A percentile compares a stretch with the other conserved stretches of the same genome.
These are phyloP conservation scores for Perkinsela sp. DNA, from an alignment of 208 protist genomes.

Conservation along the genomic window DNA sequence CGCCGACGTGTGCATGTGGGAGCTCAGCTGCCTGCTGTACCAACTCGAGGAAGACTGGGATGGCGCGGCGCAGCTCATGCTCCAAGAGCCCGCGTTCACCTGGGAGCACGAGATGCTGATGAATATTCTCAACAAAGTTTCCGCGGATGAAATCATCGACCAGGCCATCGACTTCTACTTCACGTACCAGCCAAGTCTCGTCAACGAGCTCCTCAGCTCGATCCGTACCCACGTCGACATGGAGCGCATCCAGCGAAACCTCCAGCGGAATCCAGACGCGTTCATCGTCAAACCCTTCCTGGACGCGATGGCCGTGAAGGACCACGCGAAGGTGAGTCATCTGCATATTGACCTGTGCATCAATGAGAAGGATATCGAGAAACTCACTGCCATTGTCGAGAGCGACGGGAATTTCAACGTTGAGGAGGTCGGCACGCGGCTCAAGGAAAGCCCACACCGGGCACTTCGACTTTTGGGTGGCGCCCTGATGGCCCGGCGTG, in stretches of 20 bases:
- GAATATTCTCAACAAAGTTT: constrained; percentile 74
- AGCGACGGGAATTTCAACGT: constrained; percentile 85
- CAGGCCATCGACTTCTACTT: constrained; percentile 89
- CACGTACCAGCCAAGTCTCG: constrained; percentile 43
- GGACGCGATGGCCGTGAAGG: constrained; percentile 65
- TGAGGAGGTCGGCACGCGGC: constrained; percentile 68
- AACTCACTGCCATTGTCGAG: constrained; percentile 78
- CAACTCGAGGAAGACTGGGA: constrained; percentile 94
- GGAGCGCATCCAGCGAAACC: constrained; percentile 73
- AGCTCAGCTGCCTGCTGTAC: constrained; percentile 78
- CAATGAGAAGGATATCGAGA: constrained; percentile 91
- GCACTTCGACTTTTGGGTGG: constrained; percentile 90
- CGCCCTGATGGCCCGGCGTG: neutral
- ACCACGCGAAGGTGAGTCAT: constrained; percentile 83
- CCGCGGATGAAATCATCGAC: constrained; percentile 87
- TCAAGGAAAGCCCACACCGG: constrained; percentile 90
- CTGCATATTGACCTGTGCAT: constrained; percentile 91
- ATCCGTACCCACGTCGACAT: constrained; percentile 81
- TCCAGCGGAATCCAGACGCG: constrained; percentile 43
- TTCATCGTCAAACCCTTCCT: constrained; percentile 88
- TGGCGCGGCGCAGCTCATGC: constrained; percentile 85
- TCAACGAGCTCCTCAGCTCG: constrained; percentile 82
- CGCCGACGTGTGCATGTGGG: constrained; percentile 80
- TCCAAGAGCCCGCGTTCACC: constrained; percentile 79
- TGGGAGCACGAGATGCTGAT: constrained; percentile 94